phyloP scores from a whole-genome alignment of 1,139 yeast genomes.

The Pichia cactophila region DNA sequence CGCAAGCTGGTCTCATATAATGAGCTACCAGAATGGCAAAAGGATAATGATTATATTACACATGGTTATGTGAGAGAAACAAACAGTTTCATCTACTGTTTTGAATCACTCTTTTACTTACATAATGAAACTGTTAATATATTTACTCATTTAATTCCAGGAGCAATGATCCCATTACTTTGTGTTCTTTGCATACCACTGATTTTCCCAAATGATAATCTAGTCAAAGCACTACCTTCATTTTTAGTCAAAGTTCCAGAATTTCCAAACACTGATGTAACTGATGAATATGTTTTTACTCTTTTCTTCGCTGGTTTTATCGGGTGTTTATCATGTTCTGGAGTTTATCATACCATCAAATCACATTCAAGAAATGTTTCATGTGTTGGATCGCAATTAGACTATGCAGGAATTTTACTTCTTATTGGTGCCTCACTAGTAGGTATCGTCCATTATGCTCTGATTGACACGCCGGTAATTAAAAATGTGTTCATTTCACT shows the following conservation, averaged over 20 bases:
- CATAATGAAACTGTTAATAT: constrained; percentile 85
- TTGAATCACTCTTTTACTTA: constrained; percentile 53
- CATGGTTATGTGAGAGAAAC: constrained; percentile 75
- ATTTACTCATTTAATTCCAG: constrained; percentile 73
- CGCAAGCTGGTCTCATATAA: constrained; percentile 18
- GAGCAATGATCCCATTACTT: constrained; percentile 33
- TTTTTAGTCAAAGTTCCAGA: constrained; percentile 30
- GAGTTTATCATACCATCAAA: constrained; percentile 70
- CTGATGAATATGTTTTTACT: constrained; percentile 38
- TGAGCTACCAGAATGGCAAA: constrained; percentile 75
- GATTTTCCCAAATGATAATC: constrained; percentile 15
- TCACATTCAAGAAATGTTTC: constrained; percentile 62
- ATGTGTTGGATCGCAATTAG: constrained; percentile 68
- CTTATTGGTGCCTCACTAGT: constrained; percentile 69
- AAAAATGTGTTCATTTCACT: constrained; percentile 36
- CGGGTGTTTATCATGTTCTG: constrained; percentile 63
- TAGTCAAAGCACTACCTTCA: constrained; percentile 21
- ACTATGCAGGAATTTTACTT: constrained; percentile 78
- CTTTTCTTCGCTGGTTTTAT: constrained; percentile 45
- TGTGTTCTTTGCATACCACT: constrained; percentile 20
- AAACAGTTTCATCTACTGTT: constrained; percentile 41
- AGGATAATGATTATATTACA: constrained; percentile 71
- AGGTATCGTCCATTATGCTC: constrained; percentile 63
- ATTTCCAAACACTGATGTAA: constrained; percentile 38
- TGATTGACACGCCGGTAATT: constrained; percentile 40